These are phyloP conservation scores for Theileria orientalis DNA, from an alignment of 169 alveolate genomes.

Conservation along the genomic window DNA sequence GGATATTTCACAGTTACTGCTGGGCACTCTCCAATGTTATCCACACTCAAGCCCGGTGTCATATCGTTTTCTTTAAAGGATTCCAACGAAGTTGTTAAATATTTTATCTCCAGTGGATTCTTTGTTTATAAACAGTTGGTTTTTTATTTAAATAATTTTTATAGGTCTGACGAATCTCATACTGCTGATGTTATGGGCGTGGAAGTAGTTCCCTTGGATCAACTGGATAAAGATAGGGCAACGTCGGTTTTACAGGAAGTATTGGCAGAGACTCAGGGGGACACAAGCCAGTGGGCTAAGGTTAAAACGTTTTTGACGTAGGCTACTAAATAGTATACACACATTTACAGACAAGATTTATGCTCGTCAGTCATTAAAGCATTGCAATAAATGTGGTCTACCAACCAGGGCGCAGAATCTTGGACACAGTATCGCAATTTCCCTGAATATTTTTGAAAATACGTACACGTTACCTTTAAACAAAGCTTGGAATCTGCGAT, in stretches of 20 bases:
- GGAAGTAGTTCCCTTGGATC: constrained; percentile 66
- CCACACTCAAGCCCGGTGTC: constrained; percentile 64
- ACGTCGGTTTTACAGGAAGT: constrained; percentile 63
- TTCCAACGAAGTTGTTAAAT: constrained; percentile 48
- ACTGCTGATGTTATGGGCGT: constrained; percentile 60
- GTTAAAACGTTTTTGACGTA: constrained; percentile 60
- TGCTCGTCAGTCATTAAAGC: constrained; percentile 42
- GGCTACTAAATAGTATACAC: constrained; percentile 17
- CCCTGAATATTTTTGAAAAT: constrained; percentile 14
- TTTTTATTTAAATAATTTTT: neutral
- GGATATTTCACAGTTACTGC: constrained; percentile 65
- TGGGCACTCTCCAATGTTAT: constrained; percentile 65
- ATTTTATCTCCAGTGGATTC: constrained; percentile 60
- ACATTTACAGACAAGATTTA: constrained; percentile 34
- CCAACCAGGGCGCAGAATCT: constrained; percentile 31
- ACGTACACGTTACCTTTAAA: constrained; percentile 36
- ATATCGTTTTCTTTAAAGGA: constrained; percentile 49
- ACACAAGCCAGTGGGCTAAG: constrained; percentile 60
- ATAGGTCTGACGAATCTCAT: constrained; percentile 44
- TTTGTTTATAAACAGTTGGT: constrained; percentile 31
- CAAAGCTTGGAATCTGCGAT: constrained; percentile 62
- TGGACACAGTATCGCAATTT: constrained; percentile 30
- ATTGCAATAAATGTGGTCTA: neutral
- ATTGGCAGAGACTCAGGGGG: constrained; percentile 52
- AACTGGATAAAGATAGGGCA: constrained; percentile 61